These are phyloP conservation scores for Gleditsia sinensis DNA, from an alignment of 306 rosid genomes.

Conservation along the genomic window DNA sequence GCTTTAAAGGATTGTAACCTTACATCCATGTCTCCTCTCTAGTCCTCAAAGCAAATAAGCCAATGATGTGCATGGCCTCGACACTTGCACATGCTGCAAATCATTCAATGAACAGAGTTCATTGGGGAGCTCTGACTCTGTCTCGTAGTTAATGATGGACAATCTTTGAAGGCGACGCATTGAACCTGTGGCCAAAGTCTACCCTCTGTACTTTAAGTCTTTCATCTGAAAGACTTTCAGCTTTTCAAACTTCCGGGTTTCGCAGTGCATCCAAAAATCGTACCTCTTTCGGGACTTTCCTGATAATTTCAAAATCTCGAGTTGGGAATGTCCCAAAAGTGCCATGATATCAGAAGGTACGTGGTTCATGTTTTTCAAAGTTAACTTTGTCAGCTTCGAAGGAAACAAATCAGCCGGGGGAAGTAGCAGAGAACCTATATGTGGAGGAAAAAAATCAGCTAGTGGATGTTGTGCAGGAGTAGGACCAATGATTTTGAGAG, in stretches of 20 bases:
- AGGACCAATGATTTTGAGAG: background rate
- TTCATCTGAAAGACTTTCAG: background rate
- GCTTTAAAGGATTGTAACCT: no score
- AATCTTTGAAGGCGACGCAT: background rate
- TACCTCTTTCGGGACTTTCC: fast-evolving
- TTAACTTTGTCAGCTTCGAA: background rate
- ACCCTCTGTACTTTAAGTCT: background rate
- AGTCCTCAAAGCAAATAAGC: no score
- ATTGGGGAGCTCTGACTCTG: no score
- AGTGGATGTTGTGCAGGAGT: no score
- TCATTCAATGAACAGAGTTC: no score
- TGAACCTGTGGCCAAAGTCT: background rate
- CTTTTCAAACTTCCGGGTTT: background rate
- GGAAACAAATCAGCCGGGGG: background rate
- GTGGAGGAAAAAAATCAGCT: no score
- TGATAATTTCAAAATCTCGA: background rate
- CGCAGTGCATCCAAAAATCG: background rate
- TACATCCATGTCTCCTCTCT: no score
- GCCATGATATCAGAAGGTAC: background rate
- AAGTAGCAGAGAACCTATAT: no score
- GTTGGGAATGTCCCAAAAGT: background rate
- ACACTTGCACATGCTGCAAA: no score
- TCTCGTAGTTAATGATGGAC: no score
- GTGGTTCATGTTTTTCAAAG: background rate
- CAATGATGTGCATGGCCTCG: no score